phyloP scores from a whole-genome alignment of 371 early-diverging fungal species.

The Mucor velutinosus region DNA sequence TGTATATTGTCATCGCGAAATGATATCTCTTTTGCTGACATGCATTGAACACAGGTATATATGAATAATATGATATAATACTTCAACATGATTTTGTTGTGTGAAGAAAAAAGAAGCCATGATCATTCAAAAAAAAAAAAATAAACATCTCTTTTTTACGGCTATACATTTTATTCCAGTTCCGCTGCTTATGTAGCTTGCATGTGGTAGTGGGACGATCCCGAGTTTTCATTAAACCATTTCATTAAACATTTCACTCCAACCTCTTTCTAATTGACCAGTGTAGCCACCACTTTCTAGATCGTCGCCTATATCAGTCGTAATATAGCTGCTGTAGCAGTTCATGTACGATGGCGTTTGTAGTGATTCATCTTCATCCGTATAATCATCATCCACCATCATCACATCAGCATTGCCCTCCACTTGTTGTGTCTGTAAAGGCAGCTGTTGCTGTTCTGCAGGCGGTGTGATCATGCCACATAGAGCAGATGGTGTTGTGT shows the following conservation, averaged over 20 bases:
- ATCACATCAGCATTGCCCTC: not conserved
- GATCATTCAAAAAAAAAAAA: not conserved
- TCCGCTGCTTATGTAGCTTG: not conserved
- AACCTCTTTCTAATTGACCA: slow-evolving; percentile 16
- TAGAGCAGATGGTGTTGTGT: not conserved
- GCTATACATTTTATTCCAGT: not conserved
- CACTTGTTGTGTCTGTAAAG: not conserved
- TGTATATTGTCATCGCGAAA: slow-evolving; percentile 35
- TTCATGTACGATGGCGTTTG: slow-evolving; percentile 5
- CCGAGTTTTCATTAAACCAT: not conserved
- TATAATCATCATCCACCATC: slow-evolving; percentile 15
- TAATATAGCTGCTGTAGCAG: not conserved
- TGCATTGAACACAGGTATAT: not conserved
- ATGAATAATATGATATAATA: not conserved
- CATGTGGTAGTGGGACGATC: not conserved
- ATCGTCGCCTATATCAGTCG: not conserved
- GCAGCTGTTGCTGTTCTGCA: not conserved
- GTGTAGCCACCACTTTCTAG: slow-evolving; percentile 9
- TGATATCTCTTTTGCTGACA: slow-evolving; percentile 8
- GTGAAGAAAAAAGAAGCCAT: not conserved
- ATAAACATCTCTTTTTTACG: not conserved
- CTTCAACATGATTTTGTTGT: not conserved
- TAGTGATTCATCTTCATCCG: slow-evolving; percentile 17
- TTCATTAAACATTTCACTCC: slow-evolving; percentile 16
- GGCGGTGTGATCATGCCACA: not conserved